Evolutionary conservation across 805 yeast genomes (phyloP).

Genomic region (Kodamaea jinghongensis): DNA sequence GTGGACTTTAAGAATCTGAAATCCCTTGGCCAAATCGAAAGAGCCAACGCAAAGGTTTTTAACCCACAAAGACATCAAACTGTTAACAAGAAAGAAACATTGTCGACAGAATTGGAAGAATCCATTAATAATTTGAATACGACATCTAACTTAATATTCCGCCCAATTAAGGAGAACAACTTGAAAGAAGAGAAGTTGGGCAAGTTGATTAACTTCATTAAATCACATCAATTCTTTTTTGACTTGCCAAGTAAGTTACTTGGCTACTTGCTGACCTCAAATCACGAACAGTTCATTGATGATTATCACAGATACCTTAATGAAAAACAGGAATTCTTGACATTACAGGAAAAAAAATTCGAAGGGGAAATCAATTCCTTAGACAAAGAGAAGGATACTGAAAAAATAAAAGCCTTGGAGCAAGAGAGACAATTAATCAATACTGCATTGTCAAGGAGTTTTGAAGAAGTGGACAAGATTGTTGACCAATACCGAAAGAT

Average conservation of each 20-base stretch:
- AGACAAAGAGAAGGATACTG: conserved; percentile 13
- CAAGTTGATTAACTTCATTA: conserved; percentile 35
- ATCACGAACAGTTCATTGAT: conserved; percentile 37
- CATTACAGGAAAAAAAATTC: conserved; percentile 11
- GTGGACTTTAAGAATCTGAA: conserved; percentile 32
- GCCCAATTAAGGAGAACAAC: conserved; percentile 41
- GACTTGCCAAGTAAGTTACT: conserved; percentile 35
- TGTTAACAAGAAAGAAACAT: conserved; percentile 20
- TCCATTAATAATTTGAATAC: conserved; percentile 37
- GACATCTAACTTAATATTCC: conserved; percentile 35
- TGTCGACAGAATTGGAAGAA: conserved; percentile 36
- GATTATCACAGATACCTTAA: conserved; percentile 30
- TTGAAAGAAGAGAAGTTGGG: conserved; percentile 32
- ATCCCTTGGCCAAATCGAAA: conserved; percentile 33
- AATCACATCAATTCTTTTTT: conserved; percentile 30
- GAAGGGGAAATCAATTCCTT: conserved; percentile 11
- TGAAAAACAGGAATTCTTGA: conserved; percentile 22
- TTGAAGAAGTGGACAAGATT: conserved; percentile 31
- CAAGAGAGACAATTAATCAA: conserved; percentile 25
- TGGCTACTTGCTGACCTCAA: conserved; percentile 23
- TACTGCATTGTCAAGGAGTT: conserved; percentile 30
- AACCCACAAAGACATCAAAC: conserved; percentile 29
- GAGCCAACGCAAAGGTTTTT: conserved; percentile 34
- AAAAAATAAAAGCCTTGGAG: conserved; percentile 16
- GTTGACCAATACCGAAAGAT: conserved; percentile 34